phyloP scores from a whole-genome alignment of 805 yeast species.

The Candida ortonii region DNA sequence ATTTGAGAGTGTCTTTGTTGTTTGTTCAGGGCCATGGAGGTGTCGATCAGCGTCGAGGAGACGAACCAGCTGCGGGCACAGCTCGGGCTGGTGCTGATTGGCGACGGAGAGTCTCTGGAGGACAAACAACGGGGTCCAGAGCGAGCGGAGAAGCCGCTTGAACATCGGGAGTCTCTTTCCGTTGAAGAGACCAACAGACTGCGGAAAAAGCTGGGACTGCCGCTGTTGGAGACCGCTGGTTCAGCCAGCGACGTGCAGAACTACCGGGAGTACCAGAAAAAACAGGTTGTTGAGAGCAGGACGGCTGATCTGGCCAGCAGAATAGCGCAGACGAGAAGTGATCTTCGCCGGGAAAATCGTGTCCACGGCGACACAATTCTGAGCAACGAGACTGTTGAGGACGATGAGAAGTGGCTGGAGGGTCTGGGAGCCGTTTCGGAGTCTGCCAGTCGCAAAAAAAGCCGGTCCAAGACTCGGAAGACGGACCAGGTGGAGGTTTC shows the following conservation, averaged over 20 bases:
- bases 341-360: constrained; percentile 21
- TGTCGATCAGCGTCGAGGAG: constrained; percentile 21
- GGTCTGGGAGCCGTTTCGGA: constrained; percentile 25
- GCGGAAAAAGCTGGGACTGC: constrained; percentile 42
- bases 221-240: constrained; percentile 42
- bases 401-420: constrained; percentile 36
- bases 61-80: constrained; percentile 22
- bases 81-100: constrained; percentile 20
- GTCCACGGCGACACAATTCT: too few species aligned
- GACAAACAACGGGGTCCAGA: background rate
- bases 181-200: constrained; percentile 48
- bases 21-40: constrained; percentile 9
- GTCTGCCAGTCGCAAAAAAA: constrained; percentile 8
- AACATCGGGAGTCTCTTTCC: constrained; percentile 25
- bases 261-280: constrained; percentile 32
- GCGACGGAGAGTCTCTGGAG: constrained; percentile 1
- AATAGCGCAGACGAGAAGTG: constrained; percentile 13
- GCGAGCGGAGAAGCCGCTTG: background rate
- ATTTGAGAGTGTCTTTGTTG: background rate
- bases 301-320: constrained; percentile 21
- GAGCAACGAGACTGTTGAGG: constrained; percentile 35
- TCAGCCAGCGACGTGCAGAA: constrained; percentile 35
- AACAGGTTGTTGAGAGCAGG: constrained; percentile 32
- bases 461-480: constrained; percentile 6
- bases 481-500: constrained; percentile 28